phyloP scores from a whole-genome alignment of 768 basidiomycete genomes.

The Mycena chlorophos region DNA sequence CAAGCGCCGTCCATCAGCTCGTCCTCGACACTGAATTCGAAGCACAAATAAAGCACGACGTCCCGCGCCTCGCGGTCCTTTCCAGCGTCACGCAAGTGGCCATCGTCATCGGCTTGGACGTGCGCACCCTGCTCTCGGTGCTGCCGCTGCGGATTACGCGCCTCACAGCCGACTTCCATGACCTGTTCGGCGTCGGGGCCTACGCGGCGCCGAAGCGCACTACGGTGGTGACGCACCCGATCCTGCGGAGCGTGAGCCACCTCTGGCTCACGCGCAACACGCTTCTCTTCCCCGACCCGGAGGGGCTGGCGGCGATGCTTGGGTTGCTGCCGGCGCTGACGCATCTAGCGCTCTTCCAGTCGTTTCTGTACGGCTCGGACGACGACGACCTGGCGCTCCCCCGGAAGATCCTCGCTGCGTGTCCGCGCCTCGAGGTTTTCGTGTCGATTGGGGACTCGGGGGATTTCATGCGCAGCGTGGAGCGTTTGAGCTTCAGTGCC shows the following conservation, averaged over 20 bases:
- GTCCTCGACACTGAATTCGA: neutral
- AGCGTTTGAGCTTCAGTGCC: too few species aligned
- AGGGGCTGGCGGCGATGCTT: neutral
- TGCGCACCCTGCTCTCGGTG: neutral
- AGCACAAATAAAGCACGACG: neutral
- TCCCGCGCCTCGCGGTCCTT: neutral
- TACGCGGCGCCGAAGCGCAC: neutral
- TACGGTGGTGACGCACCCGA: neutral
- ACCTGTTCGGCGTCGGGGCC: neutral
- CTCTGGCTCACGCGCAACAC: neutral
- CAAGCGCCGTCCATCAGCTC: neutral
- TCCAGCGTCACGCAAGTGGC: neutral
- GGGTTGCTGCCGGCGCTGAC: neutral
- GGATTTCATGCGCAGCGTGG: neutral
- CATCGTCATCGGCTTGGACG: neutral
- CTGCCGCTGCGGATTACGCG: neutral
- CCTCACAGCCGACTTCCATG: neutral
- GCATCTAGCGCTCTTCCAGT: neutral
- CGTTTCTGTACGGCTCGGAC: neutral
- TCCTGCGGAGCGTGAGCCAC: neutral
- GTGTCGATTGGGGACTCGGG: neutral
- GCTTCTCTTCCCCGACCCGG: neutral
- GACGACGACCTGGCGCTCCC: neutral
- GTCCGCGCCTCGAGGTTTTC: neutral
- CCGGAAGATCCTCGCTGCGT: neutral